phyloP scores from a whole-genome alignment of 495 filamentous ascomycete genomes.

The Lasiosphaeriaceae sp. region DNA sequence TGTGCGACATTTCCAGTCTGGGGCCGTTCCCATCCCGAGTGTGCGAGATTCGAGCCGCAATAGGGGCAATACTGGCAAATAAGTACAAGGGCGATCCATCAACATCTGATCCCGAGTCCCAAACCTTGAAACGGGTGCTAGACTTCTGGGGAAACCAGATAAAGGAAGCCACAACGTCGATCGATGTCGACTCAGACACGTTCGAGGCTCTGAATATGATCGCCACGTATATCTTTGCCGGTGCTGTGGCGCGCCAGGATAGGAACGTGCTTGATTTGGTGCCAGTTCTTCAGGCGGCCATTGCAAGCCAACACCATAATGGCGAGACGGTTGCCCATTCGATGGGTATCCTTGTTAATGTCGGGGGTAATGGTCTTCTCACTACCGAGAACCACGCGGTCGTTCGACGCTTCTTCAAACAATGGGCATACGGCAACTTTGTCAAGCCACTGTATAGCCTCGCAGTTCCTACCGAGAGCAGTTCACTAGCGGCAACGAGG shows the following conservation, averaged over 20 bases:
- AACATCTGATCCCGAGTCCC: constrained; percentile 24
- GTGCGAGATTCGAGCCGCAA: constrained; percentile 24
- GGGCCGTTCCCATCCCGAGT: constrained; percentile 5
- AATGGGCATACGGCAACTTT: constrained; percentile 30
- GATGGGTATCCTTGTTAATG: constrained; percentile 17
- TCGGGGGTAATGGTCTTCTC: constrained; percentile 21
- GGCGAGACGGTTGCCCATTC: constrained; percentile 26
- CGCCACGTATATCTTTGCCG: constrained; percentile 25
- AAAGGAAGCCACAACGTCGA: constrained; percentile 8
- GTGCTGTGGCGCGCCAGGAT: constrained; percentile 28
- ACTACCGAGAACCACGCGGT: constrained; percentile 27
- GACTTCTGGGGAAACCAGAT: constrained; percentile 22
- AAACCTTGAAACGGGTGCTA: constrained; percentile 18
- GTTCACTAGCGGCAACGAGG: constrained; percentile 13
- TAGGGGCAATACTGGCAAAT: constrained; percentile 31
- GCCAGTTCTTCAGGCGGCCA: constrained; percentile 18
- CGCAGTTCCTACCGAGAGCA: constrained; percentile 18
- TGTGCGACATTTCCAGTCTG: constrained; percentile 19
- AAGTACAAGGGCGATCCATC: constrained; percentile 30
- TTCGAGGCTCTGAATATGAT: constrained; percentile 21
- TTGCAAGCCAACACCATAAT: constrained; percentile 13
- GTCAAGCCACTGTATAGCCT: constrained; percentile 25
- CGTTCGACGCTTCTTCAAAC: constrained; percentile 29
- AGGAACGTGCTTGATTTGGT: constrained; percentile 17
- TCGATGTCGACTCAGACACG: constrained; percentile 6